These are phyloP conservation scores for Globisporangium sylvaticum DNA, from an alignment of 352 stramenopile genomes.

Conservation along the genomic window DNA sequence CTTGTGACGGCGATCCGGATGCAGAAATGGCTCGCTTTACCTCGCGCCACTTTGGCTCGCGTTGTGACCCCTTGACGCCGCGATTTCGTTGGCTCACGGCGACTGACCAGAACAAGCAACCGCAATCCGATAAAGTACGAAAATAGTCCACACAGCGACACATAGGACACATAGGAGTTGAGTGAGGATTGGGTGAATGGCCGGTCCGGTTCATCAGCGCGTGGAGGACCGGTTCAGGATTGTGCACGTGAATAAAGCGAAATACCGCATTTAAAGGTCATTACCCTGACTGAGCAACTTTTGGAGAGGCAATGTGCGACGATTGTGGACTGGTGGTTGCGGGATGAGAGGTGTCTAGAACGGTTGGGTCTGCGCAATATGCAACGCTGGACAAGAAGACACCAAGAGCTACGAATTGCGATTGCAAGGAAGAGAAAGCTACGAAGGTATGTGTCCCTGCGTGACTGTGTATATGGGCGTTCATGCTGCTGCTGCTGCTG, in stretches of 20 bases:
- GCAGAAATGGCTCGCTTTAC: constrained; percentile 10
- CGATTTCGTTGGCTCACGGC: constrained; percentile 19
- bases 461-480: no score
- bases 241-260: background rate
- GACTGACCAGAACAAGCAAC: background rate
- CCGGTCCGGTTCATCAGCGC: constrained; percentile 1
- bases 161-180: no score
- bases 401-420: constrained; percentile 4
- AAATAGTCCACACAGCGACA: background rate
- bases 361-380: constrained; percentile 11
- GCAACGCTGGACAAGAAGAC: background rate
- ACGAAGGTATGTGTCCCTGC: constrained; percentile 2
- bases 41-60: background rate
- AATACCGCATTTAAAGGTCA: background rate
- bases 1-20: constrained; percentile 7
- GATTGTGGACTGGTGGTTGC: background rate
- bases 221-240: constrained; percentile 3
- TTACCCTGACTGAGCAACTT: background rate
- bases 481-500: background rate
- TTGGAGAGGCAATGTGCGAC: background rate
- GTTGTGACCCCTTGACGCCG: background rate
- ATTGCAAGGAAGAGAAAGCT: constrained; percentile 5
- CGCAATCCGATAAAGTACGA: background rate
- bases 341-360: constrained; percentile 1
- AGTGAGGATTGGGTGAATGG: no score